phyloP scores from a whole-genome alignment of 192 early-diverging fungal species.

The Mortierella antarctica region DNA sequence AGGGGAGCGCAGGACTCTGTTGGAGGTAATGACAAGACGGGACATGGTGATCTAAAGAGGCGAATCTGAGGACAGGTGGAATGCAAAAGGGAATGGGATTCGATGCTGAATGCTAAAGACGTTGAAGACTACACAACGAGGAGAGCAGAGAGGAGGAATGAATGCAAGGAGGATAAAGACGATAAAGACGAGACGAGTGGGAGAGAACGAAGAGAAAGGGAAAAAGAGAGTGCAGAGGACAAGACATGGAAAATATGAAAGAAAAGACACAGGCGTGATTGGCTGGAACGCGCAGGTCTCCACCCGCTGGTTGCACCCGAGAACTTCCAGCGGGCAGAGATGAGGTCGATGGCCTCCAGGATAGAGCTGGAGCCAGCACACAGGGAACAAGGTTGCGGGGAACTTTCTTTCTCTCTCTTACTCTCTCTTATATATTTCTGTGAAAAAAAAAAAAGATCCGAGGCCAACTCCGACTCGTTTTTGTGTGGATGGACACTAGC shows the following conservation, averaged over 20 bases:
- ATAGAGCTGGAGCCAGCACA: neutral
- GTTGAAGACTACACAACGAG: neutral
- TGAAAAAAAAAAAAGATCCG: no score
- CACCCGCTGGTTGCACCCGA: neutral
- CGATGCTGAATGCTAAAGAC: neutral
- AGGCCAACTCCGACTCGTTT: no score
- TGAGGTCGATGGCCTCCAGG: neutral
- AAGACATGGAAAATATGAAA: slow-evolving; percentile 8
- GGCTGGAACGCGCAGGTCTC: no score
- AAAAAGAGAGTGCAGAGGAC: neutral
- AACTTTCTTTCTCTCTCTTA: slow-evolving; percentile 33
- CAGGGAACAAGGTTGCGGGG: slow-evolving; percentile 31
- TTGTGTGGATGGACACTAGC: neutral
- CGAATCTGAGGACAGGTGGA: slow-evolving; percentile 10
- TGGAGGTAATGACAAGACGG: slow-evolving; percentile 45
- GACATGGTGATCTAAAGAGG: neutral
- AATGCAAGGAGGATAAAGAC: neutral
- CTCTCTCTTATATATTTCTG: slow-evolving; percentile 6
- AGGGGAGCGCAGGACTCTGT: slow-evolving; percentile 53
- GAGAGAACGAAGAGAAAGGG: neutral
- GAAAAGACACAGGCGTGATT: neutral
- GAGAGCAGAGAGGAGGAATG: neutral
- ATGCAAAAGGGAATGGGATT: neutral
- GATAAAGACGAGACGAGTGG: neutral
- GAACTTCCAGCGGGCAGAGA: slow-evolving; percentile 25